These are phyloP conservation scores for Auricularia sp. DNA, from an alignment of 768 basidiomycete genomes.

Conservation along the genomic window DNA sequence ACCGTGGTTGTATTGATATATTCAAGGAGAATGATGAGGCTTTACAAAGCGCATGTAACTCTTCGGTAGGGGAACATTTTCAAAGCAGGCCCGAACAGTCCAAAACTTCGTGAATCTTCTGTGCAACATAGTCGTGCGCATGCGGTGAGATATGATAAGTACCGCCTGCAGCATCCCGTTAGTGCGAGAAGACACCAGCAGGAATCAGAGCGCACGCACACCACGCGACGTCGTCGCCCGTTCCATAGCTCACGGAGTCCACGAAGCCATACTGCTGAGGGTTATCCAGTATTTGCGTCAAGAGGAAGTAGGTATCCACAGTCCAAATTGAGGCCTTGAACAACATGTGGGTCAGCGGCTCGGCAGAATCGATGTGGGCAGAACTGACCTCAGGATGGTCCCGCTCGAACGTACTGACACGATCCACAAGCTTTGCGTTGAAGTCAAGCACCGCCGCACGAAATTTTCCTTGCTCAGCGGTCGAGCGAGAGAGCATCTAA, in stretches of 20 bases:
- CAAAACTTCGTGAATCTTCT: not conserved
- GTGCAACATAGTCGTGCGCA: not conserved
- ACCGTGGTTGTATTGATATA: no score
- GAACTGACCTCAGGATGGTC: conserved; percentile 36
- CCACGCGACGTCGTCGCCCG: not conserved
- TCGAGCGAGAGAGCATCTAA: not conserved
- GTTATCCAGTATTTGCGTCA: not conserved
- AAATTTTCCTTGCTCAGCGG: conserved; percentile 20
- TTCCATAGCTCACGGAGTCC: not conserved
- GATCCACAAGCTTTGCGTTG: conserved; percentile 39
- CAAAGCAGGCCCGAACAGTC: no score
- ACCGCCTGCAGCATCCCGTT: not conserved
- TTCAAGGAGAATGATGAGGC: no score
- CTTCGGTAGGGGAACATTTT: no score
- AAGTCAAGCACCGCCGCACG: conserved; percentile 39
- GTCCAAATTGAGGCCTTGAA: not conserved
- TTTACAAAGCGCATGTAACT: no score
- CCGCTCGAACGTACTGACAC: conserved; percentile 31
- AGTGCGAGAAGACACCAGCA: not conserved
- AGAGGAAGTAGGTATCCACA: not conserved
- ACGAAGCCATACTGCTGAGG: not conserved
- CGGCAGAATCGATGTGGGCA: not conserved
- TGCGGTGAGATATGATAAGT: not conserved
- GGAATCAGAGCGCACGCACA: not conserved
- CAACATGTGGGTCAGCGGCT: not conserved